Base-by-base conservation (phyloP, 495 filamentous ascomycete species). In the Lasiosphaeria miniovina region DNA sequence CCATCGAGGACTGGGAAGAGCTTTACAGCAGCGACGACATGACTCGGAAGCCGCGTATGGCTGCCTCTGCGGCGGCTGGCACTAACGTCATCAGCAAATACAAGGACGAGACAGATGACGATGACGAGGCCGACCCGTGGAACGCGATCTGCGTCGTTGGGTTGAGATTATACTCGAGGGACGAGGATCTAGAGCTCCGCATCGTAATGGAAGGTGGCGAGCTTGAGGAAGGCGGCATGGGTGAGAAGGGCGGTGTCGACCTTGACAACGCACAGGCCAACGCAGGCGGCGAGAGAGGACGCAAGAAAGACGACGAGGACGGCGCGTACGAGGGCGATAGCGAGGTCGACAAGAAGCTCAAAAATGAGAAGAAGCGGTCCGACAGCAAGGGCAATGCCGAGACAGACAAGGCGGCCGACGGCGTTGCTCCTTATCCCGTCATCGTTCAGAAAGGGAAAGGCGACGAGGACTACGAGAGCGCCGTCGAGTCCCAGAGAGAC, bases 21-120 rank as follows among this genome's bases (percentile, higher is more conserved):
- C 71, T 80, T 33, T 81, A 81, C 62, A 76, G 72, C 51, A 75
- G 72, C 54, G 78, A 81, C 63, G 78, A 81, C 63, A 77, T 80
- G 73, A 68, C 77, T 2, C 73, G 73, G 48, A 81, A 80, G 67
- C 76, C 78, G 11, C 71, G 77, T 41, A 68, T 70, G 63, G 66
- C 71, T 2, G 61, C 73, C 0, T 55, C 74, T 0, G 64, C 71
- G 0, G 59, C 67, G 0, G 52, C 67, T 17, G 68, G 69, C n/a
- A 64, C 66, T 4, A 58, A 64, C 4, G 60, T 64, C 2, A 74
- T 68, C 41, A 75, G 68, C 54, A 76, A 77, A 61, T 73, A 75
- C 52, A 62, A 64, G 15, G 73, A 75, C 53, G 72, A 75, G 14
- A 70, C 63, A 8, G 78, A 77, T 4, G 78, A 81, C 56, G 76